phyloP scores from a whole-genome alignment of 2,329 filamentous ascomycete genomes.

The Diaporthe sp. region DNA sequence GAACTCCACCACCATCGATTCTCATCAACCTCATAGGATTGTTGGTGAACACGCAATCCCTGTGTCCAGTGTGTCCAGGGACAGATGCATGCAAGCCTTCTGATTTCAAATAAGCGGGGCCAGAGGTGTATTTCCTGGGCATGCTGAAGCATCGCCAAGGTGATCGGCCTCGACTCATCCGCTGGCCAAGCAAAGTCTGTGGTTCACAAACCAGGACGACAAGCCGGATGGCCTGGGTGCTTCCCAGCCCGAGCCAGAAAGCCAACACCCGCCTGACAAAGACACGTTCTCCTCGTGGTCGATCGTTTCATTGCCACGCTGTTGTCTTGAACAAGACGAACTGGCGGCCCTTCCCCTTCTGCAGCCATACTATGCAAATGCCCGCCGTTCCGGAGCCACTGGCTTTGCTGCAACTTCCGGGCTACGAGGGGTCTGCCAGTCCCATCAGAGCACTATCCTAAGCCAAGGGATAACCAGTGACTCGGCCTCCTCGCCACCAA shows the following conservation, averaged over 20 bases:
- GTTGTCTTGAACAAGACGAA: slow-evolving; percentile 5
- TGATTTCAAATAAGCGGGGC: slow-evolving; percentile 25
- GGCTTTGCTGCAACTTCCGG: neutral
- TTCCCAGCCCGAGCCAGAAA: neutral
- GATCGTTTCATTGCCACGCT: slow-evolving; percentile 16
- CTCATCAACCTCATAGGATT: neutral
- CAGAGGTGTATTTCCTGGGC: neutral
- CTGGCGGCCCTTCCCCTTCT: slow-evolving; percentile 2
- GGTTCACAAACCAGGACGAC: slow-evolving; percentile 15
- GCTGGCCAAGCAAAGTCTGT: slow-evolving; percentile 25
- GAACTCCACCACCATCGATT: neutral
- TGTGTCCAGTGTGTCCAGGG: neutral
- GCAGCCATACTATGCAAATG: neutral
- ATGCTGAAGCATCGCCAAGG: slow-evolving; percentile 28
- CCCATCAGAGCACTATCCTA: neutral
- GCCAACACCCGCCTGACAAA: neutral
- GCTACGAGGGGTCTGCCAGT: neutral
- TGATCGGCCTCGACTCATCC: slow-evolving; percentile 30
- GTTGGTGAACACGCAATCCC: too few relatives aligned
- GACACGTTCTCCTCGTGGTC: neutral
- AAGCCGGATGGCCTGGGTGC: slow-evolving; percentile 24
- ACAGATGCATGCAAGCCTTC: neutral
- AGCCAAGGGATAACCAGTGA: neutral
- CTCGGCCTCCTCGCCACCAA: neutral
- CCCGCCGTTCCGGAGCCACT: neutral